Evolutionary conservation across 2,329 filamentous ascomycete species (phyloP), one percentile per base, ranked within the genome.

Genomic region (Chaetothyriales sp.): DNA sequence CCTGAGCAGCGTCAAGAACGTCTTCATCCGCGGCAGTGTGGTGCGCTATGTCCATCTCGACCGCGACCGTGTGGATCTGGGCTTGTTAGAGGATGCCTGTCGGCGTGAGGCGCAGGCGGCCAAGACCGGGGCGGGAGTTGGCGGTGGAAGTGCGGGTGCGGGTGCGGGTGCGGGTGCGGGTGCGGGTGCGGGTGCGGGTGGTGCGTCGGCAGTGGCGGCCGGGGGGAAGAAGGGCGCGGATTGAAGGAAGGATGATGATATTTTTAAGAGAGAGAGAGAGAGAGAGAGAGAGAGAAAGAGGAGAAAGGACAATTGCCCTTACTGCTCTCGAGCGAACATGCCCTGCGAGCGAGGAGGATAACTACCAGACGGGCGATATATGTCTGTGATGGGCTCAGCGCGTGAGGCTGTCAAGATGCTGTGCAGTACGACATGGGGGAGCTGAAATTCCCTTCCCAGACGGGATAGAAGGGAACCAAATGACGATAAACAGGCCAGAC

Each of bases 1-100:
- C 69, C 70, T 98, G 68, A 82, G 78, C 55, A 83, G 87, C 18
- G 88, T 95, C 58, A 94, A 93, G 73, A 95, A 94, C 64, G 87
- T 95, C 70, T 95, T 95, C 65, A 94, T 95, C 63, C 79, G 89
- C 62, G 89, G 89, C 28, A 93, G 86, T 51, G 89, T 95, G 44
- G 89, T 95, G 57, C 78, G 89, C 60, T 95, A 95, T 64, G 87
- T 95, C 47, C 86, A 95, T 67, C 72, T 95, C 48, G 88, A 89
- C 0, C 82, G 83, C 6, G 77, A 75, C 25, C 83, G 85, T 44
- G 88, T 95, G 42, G 89, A 95, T 64, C 83, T 88, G 22, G 83
- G 86, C 32, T 69, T 95, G 55, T 70, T 95, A 55, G 89, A 95
- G 71, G 89, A 95, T 71, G 89, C 89, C 18, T 94, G 86, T 53